These are phyloP conservation scores for Yamadazyma diospyri DNA, from an alignment of 1,139 yeast genomes.

Conservation along the genomic window DNA sequence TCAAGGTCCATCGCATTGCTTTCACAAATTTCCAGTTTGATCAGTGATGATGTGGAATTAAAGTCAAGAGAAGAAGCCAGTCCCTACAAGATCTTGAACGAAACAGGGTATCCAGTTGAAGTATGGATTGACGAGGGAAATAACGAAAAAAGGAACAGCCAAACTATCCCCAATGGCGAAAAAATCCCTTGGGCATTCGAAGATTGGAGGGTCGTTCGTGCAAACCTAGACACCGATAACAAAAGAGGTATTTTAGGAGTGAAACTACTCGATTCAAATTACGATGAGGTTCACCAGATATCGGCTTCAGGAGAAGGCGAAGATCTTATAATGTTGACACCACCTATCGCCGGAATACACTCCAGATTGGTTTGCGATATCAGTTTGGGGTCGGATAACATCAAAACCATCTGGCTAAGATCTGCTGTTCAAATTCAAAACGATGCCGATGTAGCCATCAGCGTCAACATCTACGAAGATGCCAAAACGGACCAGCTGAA, in stretches of 20 bases:
- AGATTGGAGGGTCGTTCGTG: slow-evolving; percentile 87
- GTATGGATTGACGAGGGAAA: slow-evolving; percentile 63
- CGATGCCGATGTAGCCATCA: slow-evolving; percentile 61
- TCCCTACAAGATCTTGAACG: slow-evolving; percentile 78
- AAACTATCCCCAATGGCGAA: slow-evolving; percentile 45
- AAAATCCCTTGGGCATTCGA: slow-evolving; percentile 86
- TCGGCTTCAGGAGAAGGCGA: slow-evolving; percentile 85
- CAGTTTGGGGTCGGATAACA: slow-evolving; percentile 65
- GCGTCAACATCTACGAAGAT: slow-evolving; percentile 29
- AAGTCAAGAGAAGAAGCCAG: slow-evolving; percentile 76
- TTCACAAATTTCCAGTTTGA: slow-evolving; percentile 60
- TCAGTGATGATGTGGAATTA: slow-evolving; percentile 50
- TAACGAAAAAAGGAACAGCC: slow-evolving; percentile 12
- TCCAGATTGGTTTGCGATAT: slow-evolving; percentile 74
- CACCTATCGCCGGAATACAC: slow-evolving; percentile 62
- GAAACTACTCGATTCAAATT: slow-evolving; percentile 51
- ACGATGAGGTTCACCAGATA: slow-evolving; percentile 50
- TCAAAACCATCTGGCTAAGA: slow-evolving; percentile 69
- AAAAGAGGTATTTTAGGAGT: slow-evolving; percentile 61
- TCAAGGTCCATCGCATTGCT: slow-evolving; percentile 77
- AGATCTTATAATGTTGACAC: slow-evolving; percentile 62
- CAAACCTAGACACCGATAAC: slow-evolving; percentile 66
- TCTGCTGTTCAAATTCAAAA: slow-evolving; percentile 75
- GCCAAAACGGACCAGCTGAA: slow-evolving; percentile 14
- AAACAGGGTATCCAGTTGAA: slow-evolving; percentile 76